Conservation (phyloP, 331 rosid genomes). For the Rhamnella rubrinervis region DNA sequence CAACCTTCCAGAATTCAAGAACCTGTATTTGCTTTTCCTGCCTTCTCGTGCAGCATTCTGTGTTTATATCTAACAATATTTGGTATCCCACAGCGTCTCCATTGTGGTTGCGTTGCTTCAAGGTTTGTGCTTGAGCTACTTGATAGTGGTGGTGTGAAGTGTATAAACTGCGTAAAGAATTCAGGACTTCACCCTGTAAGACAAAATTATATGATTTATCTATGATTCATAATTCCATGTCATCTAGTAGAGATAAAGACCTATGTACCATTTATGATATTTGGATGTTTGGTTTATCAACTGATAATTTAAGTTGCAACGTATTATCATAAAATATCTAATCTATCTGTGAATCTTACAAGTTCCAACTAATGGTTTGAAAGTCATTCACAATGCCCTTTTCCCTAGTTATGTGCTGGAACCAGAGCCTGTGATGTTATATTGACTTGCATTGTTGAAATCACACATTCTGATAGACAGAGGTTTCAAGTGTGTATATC, state of each 20-base stretch:
- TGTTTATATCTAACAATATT: constrained; percentile 17
- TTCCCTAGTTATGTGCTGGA: too few species aligned
- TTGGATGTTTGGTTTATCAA: too few species aligned
- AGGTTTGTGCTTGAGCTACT: constrained; percentile 67
- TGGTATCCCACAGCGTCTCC: constrained; percentile 66
- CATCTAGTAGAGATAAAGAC: background rate
- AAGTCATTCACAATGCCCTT: background rate
- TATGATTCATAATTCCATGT: background rate
- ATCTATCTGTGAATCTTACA: background rate
- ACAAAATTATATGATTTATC: constrained; percentile 2
- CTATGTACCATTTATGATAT: background rate
- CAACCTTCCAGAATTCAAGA: background rate
- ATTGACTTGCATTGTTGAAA: too few species aligned
- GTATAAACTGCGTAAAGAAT: constrained; percentile 59
- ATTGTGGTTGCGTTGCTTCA: constrained; percentile 93
- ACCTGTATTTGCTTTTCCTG: background rate
- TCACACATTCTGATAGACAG: constrained; percentile 1
- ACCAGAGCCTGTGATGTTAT: too few species aligned
- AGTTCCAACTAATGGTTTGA: too few species aligned
- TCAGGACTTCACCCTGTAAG: constrained; percentile 59
- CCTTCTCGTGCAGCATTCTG: background rate
- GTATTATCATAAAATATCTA: background rate
- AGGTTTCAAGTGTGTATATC: background rate
- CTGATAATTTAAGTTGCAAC: too few species aligned
- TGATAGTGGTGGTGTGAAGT: constrained; percentile 85